phyloP scores from a whole-genome alignment of 2,329 filamentous ascomycete genomes.

The Fusarium nematophilum region DNA sequence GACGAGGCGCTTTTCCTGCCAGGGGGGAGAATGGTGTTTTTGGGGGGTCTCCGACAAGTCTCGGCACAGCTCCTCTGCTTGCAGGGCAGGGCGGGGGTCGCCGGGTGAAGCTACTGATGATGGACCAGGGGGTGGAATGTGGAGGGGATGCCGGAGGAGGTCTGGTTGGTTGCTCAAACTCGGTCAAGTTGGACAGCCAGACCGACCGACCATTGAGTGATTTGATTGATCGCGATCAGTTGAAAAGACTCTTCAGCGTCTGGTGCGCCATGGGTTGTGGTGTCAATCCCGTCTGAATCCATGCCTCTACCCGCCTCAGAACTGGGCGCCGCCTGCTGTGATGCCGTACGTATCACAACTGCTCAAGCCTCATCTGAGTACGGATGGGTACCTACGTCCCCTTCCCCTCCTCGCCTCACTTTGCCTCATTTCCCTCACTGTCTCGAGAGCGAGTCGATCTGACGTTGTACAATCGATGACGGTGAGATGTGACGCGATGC shows the following conservation, averaged over 20 bases:
- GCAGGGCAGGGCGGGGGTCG: too few species aligned
- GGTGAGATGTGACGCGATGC: constrained; percentile 31
- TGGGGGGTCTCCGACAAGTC: constrained; percentile 8
- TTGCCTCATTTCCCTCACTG: constrained; percentile 22
- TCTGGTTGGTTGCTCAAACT: too few species aligned
- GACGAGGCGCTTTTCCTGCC: constrained; percentile 14
- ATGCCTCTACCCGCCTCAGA: constrained; percentile 14
- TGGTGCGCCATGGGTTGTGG: too few species aligned
- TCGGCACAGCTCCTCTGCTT: constrained; percentile 3
- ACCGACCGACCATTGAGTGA: too few species aligned
- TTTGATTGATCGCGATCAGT: too few species aligned
- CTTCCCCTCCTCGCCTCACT: constrained; percentile 5
- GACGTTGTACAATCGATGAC: constrained; percentile 15
- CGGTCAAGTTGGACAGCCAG: too few species aligned
- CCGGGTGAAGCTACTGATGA: constrained; percentile 5
- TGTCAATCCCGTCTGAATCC: constrained; percentile 22
- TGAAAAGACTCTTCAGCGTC: too few species aligned
- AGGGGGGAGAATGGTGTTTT: too few species aligned
- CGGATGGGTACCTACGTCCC: too few species aligned
- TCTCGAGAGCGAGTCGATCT: constrained; percentile 19
- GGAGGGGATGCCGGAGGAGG: too few species aligned
- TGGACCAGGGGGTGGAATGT: too few species aligned
- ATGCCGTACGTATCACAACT: not conserved
- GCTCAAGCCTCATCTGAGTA: constrained; percentile 17
- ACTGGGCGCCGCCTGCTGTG: constrained; percentile 6